Evolutionary conservation across 73 alveolate genomes (phyloP).

Genomic region (Paramecium octaurelia): DNA sequence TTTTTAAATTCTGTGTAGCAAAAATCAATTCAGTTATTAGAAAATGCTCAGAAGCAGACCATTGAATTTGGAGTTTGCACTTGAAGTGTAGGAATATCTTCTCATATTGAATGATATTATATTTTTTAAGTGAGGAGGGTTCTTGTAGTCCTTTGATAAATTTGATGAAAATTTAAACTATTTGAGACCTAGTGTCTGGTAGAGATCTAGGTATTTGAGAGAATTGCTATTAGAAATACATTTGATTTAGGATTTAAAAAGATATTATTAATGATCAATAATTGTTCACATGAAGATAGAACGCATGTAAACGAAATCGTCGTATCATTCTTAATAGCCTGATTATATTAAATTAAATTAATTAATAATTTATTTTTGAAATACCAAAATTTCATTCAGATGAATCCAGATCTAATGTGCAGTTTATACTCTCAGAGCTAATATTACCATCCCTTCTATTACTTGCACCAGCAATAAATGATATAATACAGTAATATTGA

Average conservation of each 20-base stretch:
- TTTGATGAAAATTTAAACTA: background rate
- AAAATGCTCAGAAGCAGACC: background rate
- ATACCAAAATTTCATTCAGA: background rate
- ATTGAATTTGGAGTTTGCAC: no score
- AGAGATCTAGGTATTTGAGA: background rate
- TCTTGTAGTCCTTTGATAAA: background rate
- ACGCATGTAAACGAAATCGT: background rate
- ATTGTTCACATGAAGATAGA: background rate
- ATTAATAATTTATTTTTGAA: background rate
- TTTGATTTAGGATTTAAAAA: background rate
- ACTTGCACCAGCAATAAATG: background rate
- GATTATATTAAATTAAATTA: background rate
- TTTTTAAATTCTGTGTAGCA: background rate
- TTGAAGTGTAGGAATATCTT: no score
- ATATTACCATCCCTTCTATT: background rate
- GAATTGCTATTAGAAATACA: background rate
- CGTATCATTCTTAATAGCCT: background rate
- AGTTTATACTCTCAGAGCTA: background rate
- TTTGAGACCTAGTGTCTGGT: background rate
- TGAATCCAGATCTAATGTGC: background rate
- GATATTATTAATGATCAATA: background rate
- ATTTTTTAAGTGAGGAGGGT: background rate
- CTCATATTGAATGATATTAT: background rate
- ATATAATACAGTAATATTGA: background rate
- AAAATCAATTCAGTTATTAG: background rate